Base-by-base conservation (phyloP, 2,329 filamentous ascomycete genomes). In the Diaporthe sp. region DNA sequence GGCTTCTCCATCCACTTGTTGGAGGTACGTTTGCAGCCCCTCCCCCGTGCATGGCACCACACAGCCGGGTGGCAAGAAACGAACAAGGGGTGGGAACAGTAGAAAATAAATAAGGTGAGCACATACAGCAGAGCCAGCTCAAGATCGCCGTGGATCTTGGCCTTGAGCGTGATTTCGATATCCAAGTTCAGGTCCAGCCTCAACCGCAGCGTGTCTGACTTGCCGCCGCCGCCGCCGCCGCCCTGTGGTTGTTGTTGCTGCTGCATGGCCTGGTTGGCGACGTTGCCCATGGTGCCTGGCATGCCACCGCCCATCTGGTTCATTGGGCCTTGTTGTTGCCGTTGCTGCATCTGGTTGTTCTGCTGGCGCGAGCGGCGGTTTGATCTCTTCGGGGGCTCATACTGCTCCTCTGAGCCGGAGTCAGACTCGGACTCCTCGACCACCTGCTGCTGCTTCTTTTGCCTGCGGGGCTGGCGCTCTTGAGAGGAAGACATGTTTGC, bases 151-250 rank as follows among this genome's bases (percentile, higher is more conserved):
- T 95, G 92, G 78, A 97, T 95, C 83, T 93, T 93, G 28, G 94
- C 94, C 88, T 97, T 97, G 77, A 97, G 89, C 80, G 95, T 93
- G 77, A 97, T 94, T 84, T 97, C 94, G 68, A 97, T 89, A 79
- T 97, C 94, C 74, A 97, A 87, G 83, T 97, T 97, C 74, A 95
- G 88, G 81, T 97, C 94, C 31, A 97, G 86, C 51, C 92, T 90
- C 79, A 97, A 84, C 82, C 93, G 93, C 81, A 96, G 85, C 53
- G 94, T 93, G 80, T 95, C 92, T 76, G 90, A 87, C 80, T 88
- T 87, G 80, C 88, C 87, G 79, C 84, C 81, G 57, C 82, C 75
- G 57, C 82, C 75, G 73, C 75, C 75, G 72, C 72, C 73, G 67
- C 70, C 69, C 25, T 73, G 65, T 28, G n/a, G 65, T 51, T 74